These are phyloP conservation scores for Sporisorium reilianum DNA, from an alignment of 1,284 basidiomycete species.

Conservation along the genomic window DNA sequence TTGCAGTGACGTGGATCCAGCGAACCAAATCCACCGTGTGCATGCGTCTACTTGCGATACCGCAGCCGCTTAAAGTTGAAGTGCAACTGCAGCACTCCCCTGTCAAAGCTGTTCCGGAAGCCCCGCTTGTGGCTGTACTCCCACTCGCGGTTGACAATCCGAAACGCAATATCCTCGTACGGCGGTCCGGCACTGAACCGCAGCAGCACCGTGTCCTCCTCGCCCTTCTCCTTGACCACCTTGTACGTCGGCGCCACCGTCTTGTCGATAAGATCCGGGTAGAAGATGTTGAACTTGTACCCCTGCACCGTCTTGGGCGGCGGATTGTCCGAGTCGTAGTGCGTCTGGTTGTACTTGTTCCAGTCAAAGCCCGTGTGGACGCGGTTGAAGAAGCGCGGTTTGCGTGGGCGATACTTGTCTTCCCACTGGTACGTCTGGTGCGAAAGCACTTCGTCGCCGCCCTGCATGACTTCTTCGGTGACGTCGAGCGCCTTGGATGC, in stretches of 20 bases:
- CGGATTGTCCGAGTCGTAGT: slow-evolving; percentile 68
- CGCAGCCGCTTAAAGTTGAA: slow-evolving; percentile 67
- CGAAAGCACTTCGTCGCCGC: slow-evolving; percentile 81
- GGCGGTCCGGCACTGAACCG: slow-evolving; percentile 97
- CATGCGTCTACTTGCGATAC: slow-evolving; percentile 58
- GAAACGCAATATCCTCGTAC: slow-evolving; percentile 98
- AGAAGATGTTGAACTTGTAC: slow-evolving; percentile 97
- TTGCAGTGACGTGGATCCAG: not conserved
- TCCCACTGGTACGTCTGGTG: slow-evolving; percentile 90
- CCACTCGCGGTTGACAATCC: slow-evolving; percentile 97
- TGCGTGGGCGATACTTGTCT: slow-evolving; percentile 98
- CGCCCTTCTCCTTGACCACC: slow-evolving; percentile 81
- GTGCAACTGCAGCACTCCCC: slow-evolving; percentile 72
- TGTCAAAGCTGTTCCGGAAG: slow-evolving; percentile 74
- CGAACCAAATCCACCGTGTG: not conserved
- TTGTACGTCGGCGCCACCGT: slow-evolving; percentile 94
- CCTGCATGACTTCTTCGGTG: slow-evolving; percentile 90
- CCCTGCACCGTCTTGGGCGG: slow-evolving; percentile 73
- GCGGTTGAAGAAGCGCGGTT: slow-evolving; percentile 98
- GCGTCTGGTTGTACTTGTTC: slow-evolving; percentile 79
- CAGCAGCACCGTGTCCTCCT: slow-evolving; percentile 92
- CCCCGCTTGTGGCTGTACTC: slow-evolving; percentile 91
- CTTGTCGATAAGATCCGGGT: slow-evolving; percentile 96
- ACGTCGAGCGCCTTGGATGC: slow-evolving; percentile 88
- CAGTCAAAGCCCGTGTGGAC: slow-evolving; percentile 99